These are phyloP conservation scores for Nepenthes mirabilis DNA, from an alignment of 148 eudicot genomes.

Conservation along the genomic window DNA sequence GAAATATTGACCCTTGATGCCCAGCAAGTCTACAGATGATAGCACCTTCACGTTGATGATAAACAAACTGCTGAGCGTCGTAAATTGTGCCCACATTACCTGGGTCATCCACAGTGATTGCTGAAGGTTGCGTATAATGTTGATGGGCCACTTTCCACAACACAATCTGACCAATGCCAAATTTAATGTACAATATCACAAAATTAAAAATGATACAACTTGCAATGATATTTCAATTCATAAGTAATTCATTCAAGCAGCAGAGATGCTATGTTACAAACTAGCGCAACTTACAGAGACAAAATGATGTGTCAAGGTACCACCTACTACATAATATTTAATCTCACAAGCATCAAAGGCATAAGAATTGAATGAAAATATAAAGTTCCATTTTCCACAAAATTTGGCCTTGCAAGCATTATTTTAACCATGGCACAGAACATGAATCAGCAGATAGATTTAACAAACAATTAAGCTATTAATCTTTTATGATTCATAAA, in stretches of 20 bases:
- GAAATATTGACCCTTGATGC: slow-evolving; percentile 95
- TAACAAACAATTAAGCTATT: too few species aligned
- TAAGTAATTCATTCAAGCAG: not conserved
- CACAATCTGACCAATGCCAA: slow-evolving; percentile 45
- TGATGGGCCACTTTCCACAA: slow-evolving; percentile 60
- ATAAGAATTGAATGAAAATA: too few species aligned
- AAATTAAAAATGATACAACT: not conserved
- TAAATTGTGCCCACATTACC: slow-evolving; percentile 3
- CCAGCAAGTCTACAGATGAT: slow-evolving; percentile 66
- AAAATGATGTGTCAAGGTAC: too few species aligned
- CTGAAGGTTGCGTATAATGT: slow-evolving; percentile 5
- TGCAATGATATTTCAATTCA: not conserved
- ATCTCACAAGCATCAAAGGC: too few species aligned
- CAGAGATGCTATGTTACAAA: too few species aligned
- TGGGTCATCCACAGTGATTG: slow-evolving; percentile 14
- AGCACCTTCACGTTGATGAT: slow-evolving; percentile 33
- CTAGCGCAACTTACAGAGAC: too few species aligned
- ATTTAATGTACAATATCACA: slow-evolving; percentile 3
- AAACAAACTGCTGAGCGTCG: slow-evolving; percentile 7
- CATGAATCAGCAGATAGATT: too few species aligned
- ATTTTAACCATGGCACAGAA: too few species aligned
- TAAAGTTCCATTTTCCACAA: too few species aligned
- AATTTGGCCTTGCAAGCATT: too few species aligned
- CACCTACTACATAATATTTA: too few species aligned
- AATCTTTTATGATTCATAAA: too few species aligned